These are phyloP conservation scores for Kuraishia cidri DNA, from an alignment of 805 yeast genomes.

Conservation along the genomic window DNA sequence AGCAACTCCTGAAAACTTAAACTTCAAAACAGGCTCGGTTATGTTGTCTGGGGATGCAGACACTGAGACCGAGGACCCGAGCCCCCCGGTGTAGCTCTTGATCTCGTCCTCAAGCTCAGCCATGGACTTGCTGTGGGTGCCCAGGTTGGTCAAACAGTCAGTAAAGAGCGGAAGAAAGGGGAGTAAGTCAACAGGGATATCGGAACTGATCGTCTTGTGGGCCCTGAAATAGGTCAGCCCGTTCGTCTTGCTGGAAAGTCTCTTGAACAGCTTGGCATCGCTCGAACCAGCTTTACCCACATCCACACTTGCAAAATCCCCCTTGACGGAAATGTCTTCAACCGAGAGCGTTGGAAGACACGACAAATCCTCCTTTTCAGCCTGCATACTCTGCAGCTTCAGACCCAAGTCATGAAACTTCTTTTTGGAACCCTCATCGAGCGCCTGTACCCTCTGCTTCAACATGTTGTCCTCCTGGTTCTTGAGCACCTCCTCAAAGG, in stretches of 20 bases:
- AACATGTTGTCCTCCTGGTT: constrained; percentile 52
- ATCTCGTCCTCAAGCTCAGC: constrained; percentile 81
- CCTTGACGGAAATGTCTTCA: constrained; percentile 59
- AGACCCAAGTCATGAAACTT: constrained; percentile 53
- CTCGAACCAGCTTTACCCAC: constrained; percentile 18
- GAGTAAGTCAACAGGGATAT: constrained; percentile 52
- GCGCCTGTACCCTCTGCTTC: constrained; percentile 23
- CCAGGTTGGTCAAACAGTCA: constrained; percentile 76
- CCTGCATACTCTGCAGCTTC: constrained; percentile 53
- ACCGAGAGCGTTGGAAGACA: constrained; percentile 73
- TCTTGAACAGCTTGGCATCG: constrained; percentile 13
- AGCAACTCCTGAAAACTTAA: constrained; percentile 60
- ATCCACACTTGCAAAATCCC: constrained; percentile 28
- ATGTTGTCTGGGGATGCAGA: constrained; percentile 45
- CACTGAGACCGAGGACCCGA: constrained; percentile 52
- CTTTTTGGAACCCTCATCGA: constrained; percentile 49
- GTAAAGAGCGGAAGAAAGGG: constrained; percentile 71
- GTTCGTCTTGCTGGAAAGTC: constrained; percentile 41
- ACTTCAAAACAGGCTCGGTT: constrained; percentile 37
- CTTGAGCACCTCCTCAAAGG: constrained; percentile 39
- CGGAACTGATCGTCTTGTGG: constrained; percentile 43
- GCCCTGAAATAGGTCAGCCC: constrained; percentile 75
- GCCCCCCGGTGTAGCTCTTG: constrained; percentile 77
- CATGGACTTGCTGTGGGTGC: constrained; percentile 66
- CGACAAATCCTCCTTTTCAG: constrained; percentile 61